These are phyloP conservation scores for Aphanomyces euteiches DNA, from an alignment of 352 stramenopile genomes.

Conservation along the genomic window DNA sequence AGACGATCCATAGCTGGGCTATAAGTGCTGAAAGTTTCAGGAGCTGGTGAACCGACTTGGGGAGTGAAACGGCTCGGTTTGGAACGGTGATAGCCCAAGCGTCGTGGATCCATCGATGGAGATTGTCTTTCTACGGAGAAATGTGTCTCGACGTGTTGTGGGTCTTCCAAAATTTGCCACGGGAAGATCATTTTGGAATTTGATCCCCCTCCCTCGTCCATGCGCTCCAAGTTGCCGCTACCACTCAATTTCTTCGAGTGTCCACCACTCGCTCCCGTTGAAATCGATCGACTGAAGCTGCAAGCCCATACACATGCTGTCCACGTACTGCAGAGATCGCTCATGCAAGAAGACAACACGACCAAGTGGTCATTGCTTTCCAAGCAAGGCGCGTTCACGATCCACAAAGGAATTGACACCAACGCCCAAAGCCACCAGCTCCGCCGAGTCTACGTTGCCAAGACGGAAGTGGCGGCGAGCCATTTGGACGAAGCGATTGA, in stretches of 20 bases:
- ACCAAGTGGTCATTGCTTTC: not conserved
- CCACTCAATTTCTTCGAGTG: conserved; percentile 9
- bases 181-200: not conserved
- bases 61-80: too few relatives aligned
- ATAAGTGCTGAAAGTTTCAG: too few relatives aligned
- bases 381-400: not conserved
- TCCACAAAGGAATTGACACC: not conserved
- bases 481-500: not conserved
- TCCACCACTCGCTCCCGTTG: not conserved
- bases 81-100: too few relatives aligned
- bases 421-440: not conserved
- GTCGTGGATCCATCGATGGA: too few relatives aligned
- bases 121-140: too few relatives aligned
- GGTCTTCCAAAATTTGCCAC: too few relatives aligned
- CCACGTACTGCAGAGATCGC: not conserved
- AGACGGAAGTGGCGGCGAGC: not conserved
- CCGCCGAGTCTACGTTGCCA: not conserved
- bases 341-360: not conserved
- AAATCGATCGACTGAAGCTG: not conserved
- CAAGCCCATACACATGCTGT: not conserved
- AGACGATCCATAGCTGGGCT: too few relatives aligned
- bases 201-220: not conserved
- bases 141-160: too few relatives aligned
- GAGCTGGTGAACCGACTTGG: too few relatives aligned
- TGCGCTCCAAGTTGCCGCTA: conserved; percentile 34